These are phyloP conservation scores for Lupinus albus DNA, from an alignment of 306 rosid genomes.

Conservation along the genomic window DNA sequence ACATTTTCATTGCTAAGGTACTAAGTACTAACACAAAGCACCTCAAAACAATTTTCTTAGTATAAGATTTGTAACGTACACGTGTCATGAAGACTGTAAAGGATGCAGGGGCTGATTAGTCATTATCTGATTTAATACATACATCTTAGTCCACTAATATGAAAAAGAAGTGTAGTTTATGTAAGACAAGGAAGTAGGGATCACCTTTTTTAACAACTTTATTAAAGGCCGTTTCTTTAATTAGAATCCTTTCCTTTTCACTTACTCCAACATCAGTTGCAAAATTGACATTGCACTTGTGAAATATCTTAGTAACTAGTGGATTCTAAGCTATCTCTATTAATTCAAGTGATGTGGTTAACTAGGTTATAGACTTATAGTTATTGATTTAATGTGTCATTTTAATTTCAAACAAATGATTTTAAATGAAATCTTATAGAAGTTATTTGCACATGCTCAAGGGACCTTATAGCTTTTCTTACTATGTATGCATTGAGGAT, in stretches of 20 bases:
- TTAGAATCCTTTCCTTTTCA: neutral
- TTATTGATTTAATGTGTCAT: too few species aligned
- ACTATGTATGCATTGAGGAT: neutral
- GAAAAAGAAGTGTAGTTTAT: neutral
- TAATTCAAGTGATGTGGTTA: too few species aligned
- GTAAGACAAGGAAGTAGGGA: neutral
- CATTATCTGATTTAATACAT: neutral
- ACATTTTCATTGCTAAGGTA: too few species aligned
- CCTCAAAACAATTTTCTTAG: too few species aligned
- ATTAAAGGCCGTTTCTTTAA: neutral
- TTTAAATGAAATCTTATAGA: neutral
- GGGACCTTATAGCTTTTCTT: neutral
- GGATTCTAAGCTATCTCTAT: too few species aligned
- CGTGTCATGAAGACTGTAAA: conserved; percentile 23
- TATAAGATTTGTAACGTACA: too few species aligned
- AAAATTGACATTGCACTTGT: neutral
- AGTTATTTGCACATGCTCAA: neutral
- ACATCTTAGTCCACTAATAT: neutral
- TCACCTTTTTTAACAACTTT: neutral
- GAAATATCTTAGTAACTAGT: neutral
- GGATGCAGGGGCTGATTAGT: neutral
- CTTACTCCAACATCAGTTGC: neutral
- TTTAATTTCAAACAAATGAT: too few species aligned
- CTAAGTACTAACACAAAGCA: too few species aligned
- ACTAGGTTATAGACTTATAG: too few species aligned